Base-by-base conservation (phyloP, 129 eudicot species). In the Kitagawia praeruptora region DNA sequence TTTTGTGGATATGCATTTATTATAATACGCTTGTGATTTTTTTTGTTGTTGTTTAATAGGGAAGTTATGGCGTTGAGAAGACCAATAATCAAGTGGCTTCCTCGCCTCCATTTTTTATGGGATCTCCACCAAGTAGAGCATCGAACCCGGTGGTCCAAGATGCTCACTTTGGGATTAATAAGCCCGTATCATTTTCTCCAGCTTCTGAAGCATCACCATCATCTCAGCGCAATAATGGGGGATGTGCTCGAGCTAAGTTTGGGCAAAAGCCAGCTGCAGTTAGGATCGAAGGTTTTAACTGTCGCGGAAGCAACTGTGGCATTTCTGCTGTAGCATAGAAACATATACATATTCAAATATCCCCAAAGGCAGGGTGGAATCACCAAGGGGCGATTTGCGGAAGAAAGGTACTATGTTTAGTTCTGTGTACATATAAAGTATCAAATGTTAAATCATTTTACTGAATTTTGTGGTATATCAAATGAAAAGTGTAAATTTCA, bases 91-190 rank as follows among this genome's bases (percentile, higher is more conserved):
- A 79, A 74, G 67, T 87, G 61, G 79, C 89, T 78, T 85, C 88
- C 69, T 87, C 95, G 19, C 92, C 92, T 13, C 96, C 96, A 53
- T 90, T 88, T 81, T 88, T 83, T 40, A 42, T 78, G 48, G 92
- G 96, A 41, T 90, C 96, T 5, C 96, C 96, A 48, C 96, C 96
- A 2, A 75, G 80, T 76, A 80, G 96, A 82, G 96, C 87, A 10
- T 83, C 92, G 7, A 90, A 90, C 78, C 96, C 96, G 0, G 78
- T 88, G 28, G 85, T 90, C 80, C 90, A 88, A 82, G 96, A 90
- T 77, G 85, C 81, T 69, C 89, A 86, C 25, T 90, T 90, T 58
- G 81, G 89, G 18, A 78, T 63, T 8, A 81, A 39, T 21, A 81
- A 75, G 48, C 75, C 70, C 4, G 78, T 46, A 74, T 80, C 82